These are phyloP conservation scores for Aspergillus aculeatinus DNA, from an alignment of 2,329 filamentous ascomycete species.

Conservation along the genomic window DNA sequence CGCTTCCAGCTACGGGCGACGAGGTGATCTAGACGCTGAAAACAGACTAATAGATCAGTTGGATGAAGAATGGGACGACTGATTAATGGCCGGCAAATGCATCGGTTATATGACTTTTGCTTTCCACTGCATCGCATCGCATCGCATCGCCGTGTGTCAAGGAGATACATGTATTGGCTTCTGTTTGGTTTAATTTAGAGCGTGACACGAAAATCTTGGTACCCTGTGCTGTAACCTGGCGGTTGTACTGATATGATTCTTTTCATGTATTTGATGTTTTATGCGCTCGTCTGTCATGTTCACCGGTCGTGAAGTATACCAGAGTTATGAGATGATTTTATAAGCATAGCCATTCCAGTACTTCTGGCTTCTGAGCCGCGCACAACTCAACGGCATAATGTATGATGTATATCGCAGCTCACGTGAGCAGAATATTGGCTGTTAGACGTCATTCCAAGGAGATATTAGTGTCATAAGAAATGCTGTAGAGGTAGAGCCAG, in stretches of 20 bases:
- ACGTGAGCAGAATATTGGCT: too few species aligned
- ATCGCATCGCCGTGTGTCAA: neutral
- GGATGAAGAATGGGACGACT: slow-evolving; percentile 95
- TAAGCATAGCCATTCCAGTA: too few species aligned
- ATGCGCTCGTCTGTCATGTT: neutral
- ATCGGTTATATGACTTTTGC: neutral
- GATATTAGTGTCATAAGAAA: too few species aligned
- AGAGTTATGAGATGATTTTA: neutral
- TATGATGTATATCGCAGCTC: neutral
- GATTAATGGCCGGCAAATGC: neutral
- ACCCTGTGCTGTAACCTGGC: neutral
- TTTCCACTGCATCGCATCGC: neutral
- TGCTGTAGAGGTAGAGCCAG: too few species aligned
- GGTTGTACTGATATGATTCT: neutral
- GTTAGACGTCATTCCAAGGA: too few species aligned
- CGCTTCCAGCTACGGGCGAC: slow-evolving; percentile 34
- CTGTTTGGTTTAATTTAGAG: neutral
- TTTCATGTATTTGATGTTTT: neutral
- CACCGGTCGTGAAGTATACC: neutral
- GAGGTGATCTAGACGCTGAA: slow-evolving; percentile 68
- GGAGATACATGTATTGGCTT: neutral
- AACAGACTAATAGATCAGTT: slow-evolving; percentile 93
- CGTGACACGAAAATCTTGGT: neutral
- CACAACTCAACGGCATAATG: neutral
- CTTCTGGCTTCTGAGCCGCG: too few species aligned